phyloP scores from a whole-genome alignment of 352 stramenopile genomes.

The Thalassiosira livingstoniorum region DNA sequence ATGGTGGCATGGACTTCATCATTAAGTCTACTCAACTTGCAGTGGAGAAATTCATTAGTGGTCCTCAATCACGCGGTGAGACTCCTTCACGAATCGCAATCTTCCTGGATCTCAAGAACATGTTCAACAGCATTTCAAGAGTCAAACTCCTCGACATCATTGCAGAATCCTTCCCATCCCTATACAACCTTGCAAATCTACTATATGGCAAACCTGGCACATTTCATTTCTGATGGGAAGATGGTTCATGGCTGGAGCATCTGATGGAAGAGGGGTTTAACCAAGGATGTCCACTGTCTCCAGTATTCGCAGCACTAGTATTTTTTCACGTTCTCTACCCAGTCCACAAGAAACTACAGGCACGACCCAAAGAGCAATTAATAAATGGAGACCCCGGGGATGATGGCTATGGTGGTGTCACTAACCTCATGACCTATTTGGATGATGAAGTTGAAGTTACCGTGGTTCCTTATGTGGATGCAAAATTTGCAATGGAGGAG shows the following conservation, averaged over 20 bases:
- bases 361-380: background rate
- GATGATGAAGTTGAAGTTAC: too few species aligned
- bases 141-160: background rate
- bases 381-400: background rate
- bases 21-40: background rate
- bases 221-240: background rate
- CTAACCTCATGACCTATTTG: background rate
- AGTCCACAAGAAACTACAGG: too few species aligned
- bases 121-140: constrained; percentile 26
- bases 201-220: background rate
- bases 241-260: background rate
- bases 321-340: background rate
- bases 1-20: background rate
- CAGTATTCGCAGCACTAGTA: background rate
- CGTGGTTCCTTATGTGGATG: background rate
- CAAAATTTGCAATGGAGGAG: background rate
- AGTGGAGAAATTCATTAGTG: too few species aligned
- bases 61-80: background rate
- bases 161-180: background rate
- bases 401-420: background rate
- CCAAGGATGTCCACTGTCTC: background rate
- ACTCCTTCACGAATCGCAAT: background rate
- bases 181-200: background rate
- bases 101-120: constrained; percentile 15
- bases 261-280: constrained; percentile 20